Percentiles rank a stretch among this genome's conserved stretches.
These are phyloP conservation scores for Lichtheimia corymbifera DNA, from an alignment of 371 early-diverging fungal genomes.

Conservation along the genomic window DNA sequence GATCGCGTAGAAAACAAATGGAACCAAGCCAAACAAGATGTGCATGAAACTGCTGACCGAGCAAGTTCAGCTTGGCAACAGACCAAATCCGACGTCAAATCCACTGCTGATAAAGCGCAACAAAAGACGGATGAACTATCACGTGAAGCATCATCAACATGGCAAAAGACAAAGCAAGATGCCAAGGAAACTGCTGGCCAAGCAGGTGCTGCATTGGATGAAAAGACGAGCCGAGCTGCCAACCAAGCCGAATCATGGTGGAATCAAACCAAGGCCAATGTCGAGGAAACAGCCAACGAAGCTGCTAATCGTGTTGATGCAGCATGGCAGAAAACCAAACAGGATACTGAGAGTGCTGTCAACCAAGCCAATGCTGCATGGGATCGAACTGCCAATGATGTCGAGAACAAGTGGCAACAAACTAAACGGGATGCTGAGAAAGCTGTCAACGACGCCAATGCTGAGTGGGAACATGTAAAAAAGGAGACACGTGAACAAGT, in stretches of 20 bases:
- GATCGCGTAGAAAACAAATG: neutral
- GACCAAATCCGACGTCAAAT: conserved; percentile 10
- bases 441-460: neutral
- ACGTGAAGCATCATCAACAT: neutral
- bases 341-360: conserved; percentile 9
- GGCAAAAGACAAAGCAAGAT: conserved; percentile 7
- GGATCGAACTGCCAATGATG: conserved; percentile 4
- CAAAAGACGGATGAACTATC: neutral
- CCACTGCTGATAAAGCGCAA: conserved; percentile 4
- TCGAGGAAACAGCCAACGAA: conserved; percentile 5
- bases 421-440: neutral
- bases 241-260: conserved; percentile 2
- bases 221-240: conserved; percentile 6
- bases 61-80: conserved; percentile 2
- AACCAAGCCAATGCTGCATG: conserved; percentile 6
- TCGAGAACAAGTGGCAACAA: neutral
- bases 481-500: too few species aligned
- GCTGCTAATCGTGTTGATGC: conserved; percentile 6
- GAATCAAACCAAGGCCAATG: conserved; percentile 15
- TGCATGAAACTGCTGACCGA: conserved; percentile 8
- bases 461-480: too few species aligned
- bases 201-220: neutral
- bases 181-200: neutral
- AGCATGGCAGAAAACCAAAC: conserved; percentile 8
- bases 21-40: conserved; percentile 11